A percentile compares a stretch with the other conserved stretches of the same genome.
Conservation (phyloP, 371 early-diverging fungal genomes). For the Parasitella parasitica region DNA sequence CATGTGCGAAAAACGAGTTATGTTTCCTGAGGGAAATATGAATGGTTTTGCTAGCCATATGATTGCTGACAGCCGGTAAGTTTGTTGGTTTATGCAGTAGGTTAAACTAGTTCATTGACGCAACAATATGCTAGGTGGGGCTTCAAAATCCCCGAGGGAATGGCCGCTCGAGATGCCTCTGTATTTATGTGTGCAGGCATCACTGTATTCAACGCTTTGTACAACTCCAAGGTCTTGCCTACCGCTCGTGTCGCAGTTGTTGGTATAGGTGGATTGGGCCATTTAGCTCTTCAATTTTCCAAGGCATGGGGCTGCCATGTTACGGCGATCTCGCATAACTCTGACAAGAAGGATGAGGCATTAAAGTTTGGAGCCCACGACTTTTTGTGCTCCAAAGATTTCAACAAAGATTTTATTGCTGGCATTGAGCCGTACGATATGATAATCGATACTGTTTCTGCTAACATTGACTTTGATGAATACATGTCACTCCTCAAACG, state of each 20-base stretch:
- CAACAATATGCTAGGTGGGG: neutral
- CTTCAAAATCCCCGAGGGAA: constrained; percentile 48
- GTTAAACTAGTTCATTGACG: neutral
- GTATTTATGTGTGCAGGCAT: constrained; percentile 69
- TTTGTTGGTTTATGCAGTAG: neutral
- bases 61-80: constrained; percentile 47
- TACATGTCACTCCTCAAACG: constrained; percentile 39
- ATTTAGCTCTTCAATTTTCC: constrained; percentile 69
- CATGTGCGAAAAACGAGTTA: constrained; percentile 38
- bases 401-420: constrained; percentile 26
- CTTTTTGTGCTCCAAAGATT: constrained; percentile 45
- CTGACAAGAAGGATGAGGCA: constrained; percentile 65
- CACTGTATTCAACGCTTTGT: constrained; percentile 60
- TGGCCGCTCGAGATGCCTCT: constrained; percentile 54
- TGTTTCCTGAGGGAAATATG: constrained; percentile 49
- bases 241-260: constrained; percentile 61
- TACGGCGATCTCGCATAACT: constrained; percentile 30
- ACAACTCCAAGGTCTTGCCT: constrained; percentile 41
- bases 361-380: constrained; percentile 66
- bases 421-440: constrained; percentile 43
- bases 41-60: constrained; percentile 49
- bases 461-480: constrained; percentile 41
- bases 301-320: constrained; percentile 59
- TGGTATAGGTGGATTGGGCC: constrained; percentile 74
- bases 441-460: constrained; percentile 50